Percentiles rank a stretch among this genome's conserved stretches.
These are phyloP conservation scores for Trichoderma gamsii DNA, from an alignment of 495 filamentous ascomycete genomes.

Conservation along the genomic window DNA sequence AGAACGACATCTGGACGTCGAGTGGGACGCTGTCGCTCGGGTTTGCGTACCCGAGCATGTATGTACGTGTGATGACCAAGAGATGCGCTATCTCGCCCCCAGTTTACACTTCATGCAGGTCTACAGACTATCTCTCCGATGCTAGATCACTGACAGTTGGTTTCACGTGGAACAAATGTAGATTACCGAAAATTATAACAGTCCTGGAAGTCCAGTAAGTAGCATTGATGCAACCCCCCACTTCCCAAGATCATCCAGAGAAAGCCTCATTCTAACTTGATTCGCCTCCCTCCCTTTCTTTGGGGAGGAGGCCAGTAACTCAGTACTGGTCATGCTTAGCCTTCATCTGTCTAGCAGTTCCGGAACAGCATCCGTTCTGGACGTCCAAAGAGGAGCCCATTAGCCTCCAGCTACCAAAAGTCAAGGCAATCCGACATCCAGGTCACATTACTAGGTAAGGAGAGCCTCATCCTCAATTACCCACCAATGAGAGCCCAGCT, in stretches of 20 bases:
- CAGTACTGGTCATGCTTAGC: slow-evolving; percentile 76
- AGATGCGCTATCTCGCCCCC: no score
- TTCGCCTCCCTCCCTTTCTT: no score
- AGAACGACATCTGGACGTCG: slow-evolving; percentile 63
- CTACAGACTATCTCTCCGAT: background rate
- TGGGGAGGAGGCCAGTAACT: background rate
- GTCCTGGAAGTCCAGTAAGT: slow-evolving; percentile 50
- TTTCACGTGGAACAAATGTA: slow-evolving; percentile 16
- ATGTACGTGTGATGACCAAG: slow-evolving; percentile 39
- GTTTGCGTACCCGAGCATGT: slow-evolving; percentile 75
- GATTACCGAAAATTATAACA: slow-evolving; percentile 75
- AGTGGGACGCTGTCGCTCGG: slow-evolving; percentile 70
- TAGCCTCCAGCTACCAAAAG: slow-evolving; percentile 42
- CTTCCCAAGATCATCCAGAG: background rate
- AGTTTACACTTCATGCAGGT: background rate
- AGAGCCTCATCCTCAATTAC: slow-evolving; percentile 13
- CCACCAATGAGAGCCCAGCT: background rate
- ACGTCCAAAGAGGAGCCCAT: slow-evolving; percentile 58
- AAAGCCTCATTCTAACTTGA: background rate
- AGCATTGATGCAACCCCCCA: background rate
- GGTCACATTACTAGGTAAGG: slow-evolving; percentile 58
- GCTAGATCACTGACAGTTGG: background rate
- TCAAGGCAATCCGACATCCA: slow-evolving; percentile 57
- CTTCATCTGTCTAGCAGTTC: slow-evolving; percentile 64
- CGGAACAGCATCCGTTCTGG: slow-evolving; percentile 70